Conservation (phyloP, 2,329 filamentous ascomycete species). For the Monilinia polystroma region DNA sequence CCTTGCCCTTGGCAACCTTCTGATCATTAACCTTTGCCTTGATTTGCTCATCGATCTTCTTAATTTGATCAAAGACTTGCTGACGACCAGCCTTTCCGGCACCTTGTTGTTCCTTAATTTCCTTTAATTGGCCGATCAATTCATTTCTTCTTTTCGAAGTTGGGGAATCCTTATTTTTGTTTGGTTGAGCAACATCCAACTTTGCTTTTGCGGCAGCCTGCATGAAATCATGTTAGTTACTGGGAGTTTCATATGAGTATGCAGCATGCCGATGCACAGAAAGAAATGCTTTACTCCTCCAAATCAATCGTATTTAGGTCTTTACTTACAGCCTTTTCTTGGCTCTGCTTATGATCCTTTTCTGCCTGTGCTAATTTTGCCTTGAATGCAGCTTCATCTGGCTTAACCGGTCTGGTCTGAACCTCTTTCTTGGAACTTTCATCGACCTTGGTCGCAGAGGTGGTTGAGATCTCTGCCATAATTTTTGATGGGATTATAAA, state of each 20-base stretch:
- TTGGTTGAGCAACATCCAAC: conserved; percentile 75
- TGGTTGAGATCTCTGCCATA: conserved; percentile 50
- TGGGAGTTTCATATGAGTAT: conserved; percentile 5
- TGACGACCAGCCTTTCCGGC: conserved; percentile 80
- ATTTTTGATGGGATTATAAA: conserved; percentile 7
- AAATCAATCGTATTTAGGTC: not conserved
- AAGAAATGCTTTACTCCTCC: not conserved
- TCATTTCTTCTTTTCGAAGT: conserved; percentile 80
- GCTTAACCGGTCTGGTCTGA: conserved; percentile 66
- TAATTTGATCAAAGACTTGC: conserved; percentile 83
- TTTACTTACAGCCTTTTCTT: conserved; percentile 64
- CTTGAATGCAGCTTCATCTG: conserved; percentile 84
- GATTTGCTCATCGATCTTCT: conserved; percentile 84
- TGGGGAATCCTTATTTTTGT: conserved; percentile 78
- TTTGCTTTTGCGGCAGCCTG: conserved; percentile 87
- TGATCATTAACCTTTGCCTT: conserved; percentile 83
- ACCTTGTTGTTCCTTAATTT: conserved; percentile 84
- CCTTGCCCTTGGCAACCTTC: conserved; percentile 77
- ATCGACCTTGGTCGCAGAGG: conserved; percentile 44
- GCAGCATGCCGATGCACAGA: conserved; percentile 21
- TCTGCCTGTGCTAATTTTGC: conserved; percentile 75
- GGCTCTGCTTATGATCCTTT: conserved; percentile 77
- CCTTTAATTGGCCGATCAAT: conserved; percentile 75
- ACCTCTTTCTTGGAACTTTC: conserved; percentile 39
- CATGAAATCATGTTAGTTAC: conserved; percentile 28